Evolutionary conservation across 139 green algal species (phyloP).

Genomic region (Chlamydomonas sp.): DNA sequence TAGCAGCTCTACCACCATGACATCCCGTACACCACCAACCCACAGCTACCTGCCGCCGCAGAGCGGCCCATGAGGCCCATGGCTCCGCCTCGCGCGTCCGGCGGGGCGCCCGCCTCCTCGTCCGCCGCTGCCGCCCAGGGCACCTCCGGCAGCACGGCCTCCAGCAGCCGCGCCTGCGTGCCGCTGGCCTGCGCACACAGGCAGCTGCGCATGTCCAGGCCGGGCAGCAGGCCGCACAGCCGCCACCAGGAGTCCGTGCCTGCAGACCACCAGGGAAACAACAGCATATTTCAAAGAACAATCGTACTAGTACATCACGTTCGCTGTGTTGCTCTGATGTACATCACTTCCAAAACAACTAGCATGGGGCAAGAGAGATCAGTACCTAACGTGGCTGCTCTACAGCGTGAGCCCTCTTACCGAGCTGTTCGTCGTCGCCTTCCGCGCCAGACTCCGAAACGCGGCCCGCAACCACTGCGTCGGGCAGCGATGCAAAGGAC

Average conservation of each 20-base stretch:
- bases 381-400: no score
- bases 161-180: constrained; percentile 48
- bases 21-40: no score
- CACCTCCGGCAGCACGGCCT: constrained; percentile 53
- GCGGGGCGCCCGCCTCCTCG: constrained; percentile 19
- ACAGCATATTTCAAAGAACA: no score
- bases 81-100: background rate
- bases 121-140: constrained; percentile 34
- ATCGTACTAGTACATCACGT: background rate
- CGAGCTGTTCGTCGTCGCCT: background rate
- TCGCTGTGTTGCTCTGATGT: no score
- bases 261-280: no score
- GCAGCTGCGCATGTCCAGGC: constrained; percentile 43
- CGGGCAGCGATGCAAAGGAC: constrained; percentile 39
- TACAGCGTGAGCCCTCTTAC: no score
- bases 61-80: background rate
- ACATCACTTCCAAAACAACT: no score
- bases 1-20: no score
- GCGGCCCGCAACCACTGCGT: background rate
- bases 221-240: constrained; percentile 46
- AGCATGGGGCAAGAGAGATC: no score
- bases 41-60: no score
- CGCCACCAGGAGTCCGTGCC: constrained; percentile 25
- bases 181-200: constrained; percentile 48
- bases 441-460: background rate